Evolutionary conservation across 139 green algal species (phyloP), one percentile per base, ranked within the genome.

Genomic region (Gonium pectorale): DNA sequence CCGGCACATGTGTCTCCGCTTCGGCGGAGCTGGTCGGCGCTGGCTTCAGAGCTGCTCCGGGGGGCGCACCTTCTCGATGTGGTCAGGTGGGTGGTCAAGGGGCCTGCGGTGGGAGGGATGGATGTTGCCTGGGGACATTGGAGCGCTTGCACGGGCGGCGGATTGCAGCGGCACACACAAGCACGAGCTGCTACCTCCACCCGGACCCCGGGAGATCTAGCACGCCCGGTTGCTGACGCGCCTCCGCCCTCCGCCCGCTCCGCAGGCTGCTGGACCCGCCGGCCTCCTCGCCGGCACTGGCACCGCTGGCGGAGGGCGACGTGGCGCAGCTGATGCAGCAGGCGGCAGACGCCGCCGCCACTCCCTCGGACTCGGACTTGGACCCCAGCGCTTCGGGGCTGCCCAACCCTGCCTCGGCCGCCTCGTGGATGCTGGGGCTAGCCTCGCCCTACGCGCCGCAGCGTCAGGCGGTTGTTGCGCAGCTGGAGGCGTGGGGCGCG

Each of bases 391-490:
- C 49, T 17, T 13, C 49, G 49, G 49, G 49, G 13, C 13, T 56
- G 13, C 13, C 27, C 31, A 9, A 13, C 31, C 1, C 62, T 44
- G 62, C 24, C 5, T 0, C 62, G 13, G 27, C 11, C 24, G 27
- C 31, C 11, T 7, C 22, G 52, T 80, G 72, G 73, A 56, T 38
- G 1, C 38, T 81, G 54, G 73, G 54, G 26, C 54, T 81, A 38
- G 56, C 73, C 5, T 81, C 73, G 37, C 73, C 73, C 0, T 81
- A 81, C 56, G 5, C 41, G 35, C 26, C 31, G 38, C 73, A 81
- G 3, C 54, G 38, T 26, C 19, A 17, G 24, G 26, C 8, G 5
- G 73, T 37, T 5, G 29, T 70, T 1, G 54, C 22, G 38, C 54
- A 56, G 11, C 27, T 69, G 40, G 21, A 69, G 72, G 33, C 67